Base-by-base conservation (phyloP, 2,329 filamentous ascomycete genomes). In the Pseudogymnoascus sp. region DNA sequence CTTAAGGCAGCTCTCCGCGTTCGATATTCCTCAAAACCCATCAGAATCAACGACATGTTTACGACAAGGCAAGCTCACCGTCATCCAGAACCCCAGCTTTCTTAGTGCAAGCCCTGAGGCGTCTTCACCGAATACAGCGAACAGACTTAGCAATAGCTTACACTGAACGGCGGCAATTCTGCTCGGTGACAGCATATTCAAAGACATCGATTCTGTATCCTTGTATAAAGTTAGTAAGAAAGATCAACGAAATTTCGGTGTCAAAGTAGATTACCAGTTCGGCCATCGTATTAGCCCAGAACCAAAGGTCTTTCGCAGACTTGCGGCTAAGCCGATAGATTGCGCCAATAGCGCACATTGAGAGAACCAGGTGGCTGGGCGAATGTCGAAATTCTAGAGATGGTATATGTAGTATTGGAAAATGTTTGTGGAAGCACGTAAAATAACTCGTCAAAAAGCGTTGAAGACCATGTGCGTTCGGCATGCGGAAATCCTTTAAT, bases 281-380 rank as follows among this genome's bases (percentile, higher is more conserved):
- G 42, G 25, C 21, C 11, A 33, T 61, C 62, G 63, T 63, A 64
- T 47, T 63, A 63, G 16, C 61, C 63, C 59, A 66, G 65, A 37
- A 61, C 61, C 21, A 67, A 63, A 62, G 68, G 12, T 66, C 65
- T 42, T 67, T 69, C 3, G 73, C 72, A 14, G 69, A 67, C 18
- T 71, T 72, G 21, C 72, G 69, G n/a, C 72, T 70, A 7, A 74
- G 65, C 60, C 63, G 69, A 62, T 74, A 74, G 2, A 73, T 65
- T 4, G 74, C 73, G 1, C 74, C 74, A 62, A 75, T 73, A 14
- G 73, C 71, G 56, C 73, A 75, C 47, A 76, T 75, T 1, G 73
- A 70, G 5, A 75, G 66, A 5, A 73, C 60, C 8, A 76, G 63
- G 1, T 72, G 71, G 21, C 11, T 35, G 12, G 33, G 33, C 0